Conservation (phyloP, 148 eudicot genomes). For the Silene conica region DNA sequence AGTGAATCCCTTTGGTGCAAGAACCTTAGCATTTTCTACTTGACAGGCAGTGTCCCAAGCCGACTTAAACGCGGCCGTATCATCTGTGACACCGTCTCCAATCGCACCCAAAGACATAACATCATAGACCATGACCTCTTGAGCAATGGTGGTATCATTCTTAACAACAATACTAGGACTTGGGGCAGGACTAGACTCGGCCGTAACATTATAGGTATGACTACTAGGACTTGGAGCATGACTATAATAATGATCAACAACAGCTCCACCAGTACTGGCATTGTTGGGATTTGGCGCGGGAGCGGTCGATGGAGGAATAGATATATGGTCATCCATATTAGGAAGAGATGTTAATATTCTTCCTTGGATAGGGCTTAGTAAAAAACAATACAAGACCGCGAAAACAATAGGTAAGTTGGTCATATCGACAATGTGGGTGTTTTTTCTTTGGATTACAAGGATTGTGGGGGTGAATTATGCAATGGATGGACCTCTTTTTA, state of each 20-base stretch:
- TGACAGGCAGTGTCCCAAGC: conserved; percentile 89
- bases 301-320: conserved; percentile 48
- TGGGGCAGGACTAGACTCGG: conserved; percentile 8
- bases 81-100: conserved; percentile 76
- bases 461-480: background rate
- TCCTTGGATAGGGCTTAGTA: conserved; percentile 33
- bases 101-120: conserved; percentile 71
- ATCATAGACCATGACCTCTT: conserved; percentile 22
- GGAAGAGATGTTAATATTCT: conserved; percentile 15
- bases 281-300: conserved; percentile 34
- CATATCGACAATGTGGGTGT: conserved; percentile 7
- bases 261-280: background rate
- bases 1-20: conserved; percentile 45
- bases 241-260: background rate
- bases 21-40: conserved; percentile 37
- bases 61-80: conserved; percentile 63
- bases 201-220: background rate
- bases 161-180: background rate
- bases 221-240: conserved; percentile 17
- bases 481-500: background rate
- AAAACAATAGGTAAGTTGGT: background rate
- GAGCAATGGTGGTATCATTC: background rate
- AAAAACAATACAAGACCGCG: conserved; percentile 14
- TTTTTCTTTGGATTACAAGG: background rate
- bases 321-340: conserved; percentile 29